Evolutionary conservation across 768 basidiomycete species (phyloP), one percentile per base, ranked within the genome.

Genomic region (Russula brevipes): DNA sequence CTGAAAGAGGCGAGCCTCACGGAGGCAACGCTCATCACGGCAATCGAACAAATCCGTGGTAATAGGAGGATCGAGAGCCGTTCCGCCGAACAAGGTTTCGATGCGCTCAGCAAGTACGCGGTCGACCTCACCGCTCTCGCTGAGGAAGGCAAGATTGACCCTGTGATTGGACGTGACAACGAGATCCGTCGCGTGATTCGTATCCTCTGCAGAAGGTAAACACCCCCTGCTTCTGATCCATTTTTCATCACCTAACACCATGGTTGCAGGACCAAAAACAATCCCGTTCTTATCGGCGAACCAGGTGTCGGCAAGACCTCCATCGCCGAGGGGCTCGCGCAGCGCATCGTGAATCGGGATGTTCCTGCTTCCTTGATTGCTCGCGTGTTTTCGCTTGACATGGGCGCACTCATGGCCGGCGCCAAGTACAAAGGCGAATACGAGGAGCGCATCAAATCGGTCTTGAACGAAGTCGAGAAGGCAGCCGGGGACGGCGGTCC

Each of bases 241-340:
- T 9, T 55, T 17, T 56, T 31, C 1, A 1, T 30, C 9, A 11
- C 56, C 30, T 16, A 42, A 39, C 3, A 24, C 45, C 42, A 7
- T 19, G 2, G 31, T 4, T n/a, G 14, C 59, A 89, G 95, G 71
- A 97, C 94, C 2, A 98, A 98, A 75, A 95, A 94, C 71, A 97
- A 96, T 70, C 94, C 96, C n/a, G 92, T 97, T 45, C 85, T 98
- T 31, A 93, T 98, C 69, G 95, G 94, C 65, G 93, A 92, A 75
- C 91, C 90, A 52, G 90, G 96, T 73, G 94, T 96, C 30, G 96
- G 96, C 4, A 99, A 99, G 77, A 97, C 95, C 0, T 85, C 93
- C 30, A 91, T 98, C 57, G 93, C 87, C 6, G 96, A 99, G 79
- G 94, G 94, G 45, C 85, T 99, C 6, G 95, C 96, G 0, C 95